Evolutionary conservation across 1,284 basidiomycete genomes (phyloP).

Genomic region (Fomitiporia mediterranea): DNA sequence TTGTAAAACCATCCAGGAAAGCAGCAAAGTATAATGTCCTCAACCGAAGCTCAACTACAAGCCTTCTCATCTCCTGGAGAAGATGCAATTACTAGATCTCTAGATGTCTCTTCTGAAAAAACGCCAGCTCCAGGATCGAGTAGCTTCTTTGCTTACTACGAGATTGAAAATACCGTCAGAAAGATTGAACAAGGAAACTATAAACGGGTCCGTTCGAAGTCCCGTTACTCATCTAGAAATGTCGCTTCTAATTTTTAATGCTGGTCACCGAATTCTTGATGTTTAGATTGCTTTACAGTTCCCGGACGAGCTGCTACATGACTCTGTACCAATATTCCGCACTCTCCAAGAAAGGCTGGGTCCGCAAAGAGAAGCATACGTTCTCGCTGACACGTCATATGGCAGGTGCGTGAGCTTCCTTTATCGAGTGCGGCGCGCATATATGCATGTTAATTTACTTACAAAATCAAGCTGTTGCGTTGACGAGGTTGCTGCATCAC

Average conservation of each 20-base stretch:
- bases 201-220: constrained; percentile 46
- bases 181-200: constrained; percentile 50
- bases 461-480: constrained; percentile 77
- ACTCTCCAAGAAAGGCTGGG: constrained; percentile 56
- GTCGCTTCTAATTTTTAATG: neutral
- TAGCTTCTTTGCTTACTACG: constrained; percentile 55
- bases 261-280: too few species aligned
- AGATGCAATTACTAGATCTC: constrained; percentile 51
- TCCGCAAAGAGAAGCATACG: constrained; percentile 64
- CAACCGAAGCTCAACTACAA: neutral
- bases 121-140: constrained; percentile 32
- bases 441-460: constrained; percentile 1
- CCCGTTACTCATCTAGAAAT: constrained; percentile 5
- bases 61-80: constrained; percentile 57
- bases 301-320: constrained; percentile 87
- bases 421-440: neutral
- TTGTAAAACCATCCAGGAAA: too few species aligned
- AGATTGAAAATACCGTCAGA: constrained; percentile 51
- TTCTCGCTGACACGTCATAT: constrained; percentile 95
- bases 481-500: constrained; percentile 93
- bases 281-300: constrained; percentile 88
- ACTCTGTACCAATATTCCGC: constrained; percentile 85
- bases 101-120: constrained; percentile 40
- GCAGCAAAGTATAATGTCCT: neutral
- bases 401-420: constrained; percentile 62